A percentile compares a stretch with the other conserved stretches of the same genome.
These are phyloP conservation scores for Trypanosoma boissoni DNA, from an alignment of 208 protist species.

Conservation along the genomic window DNA sequence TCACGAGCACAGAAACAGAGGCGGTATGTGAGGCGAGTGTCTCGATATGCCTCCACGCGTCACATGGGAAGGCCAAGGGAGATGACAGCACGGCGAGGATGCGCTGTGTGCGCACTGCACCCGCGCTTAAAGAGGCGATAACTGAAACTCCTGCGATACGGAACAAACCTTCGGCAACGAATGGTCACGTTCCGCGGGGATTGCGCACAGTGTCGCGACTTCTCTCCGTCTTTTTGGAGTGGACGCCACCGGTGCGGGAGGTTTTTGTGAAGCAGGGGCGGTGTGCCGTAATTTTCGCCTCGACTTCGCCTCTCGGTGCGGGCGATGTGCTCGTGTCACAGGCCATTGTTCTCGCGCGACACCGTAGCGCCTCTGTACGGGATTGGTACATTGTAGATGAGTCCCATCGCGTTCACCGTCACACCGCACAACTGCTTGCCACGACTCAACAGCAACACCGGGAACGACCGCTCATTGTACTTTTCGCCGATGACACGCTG, in stretches of 20 bases:
- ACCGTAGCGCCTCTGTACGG: background rate
- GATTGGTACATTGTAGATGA: conserved; percentile 28
- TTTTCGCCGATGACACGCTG: conserved; percentile 9
- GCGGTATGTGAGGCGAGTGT: too few relatives aligned
- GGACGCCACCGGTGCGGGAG: too few relatives aligned
- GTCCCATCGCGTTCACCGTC: conserved; percentile 17
- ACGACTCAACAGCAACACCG: too few relatives aligned
- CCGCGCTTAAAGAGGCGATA: too few relatives aligned
- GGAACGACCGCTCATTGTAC: conserved; percentile 14
- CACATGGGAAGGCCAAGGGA: too few relatives aligned
- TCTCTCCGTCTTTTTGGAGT: background rate
- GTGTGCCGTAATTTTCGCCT: background rate
- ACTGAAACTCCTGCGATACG: too few relatives aligned
- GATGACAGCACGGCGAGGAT: too few relatives aligned
- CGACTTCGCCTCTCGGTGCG: too few relatives aligned
- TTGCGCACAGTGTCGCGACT: background rate
- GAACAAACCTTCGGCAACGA: too few relatives aligned
- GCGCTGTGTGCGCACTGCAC: too few relatives aligned
- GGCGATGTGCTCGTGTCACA: too few relatives aligned
- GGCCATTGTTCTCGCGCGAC: background rate
- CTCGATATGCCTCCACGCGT: too few relatives aligned
- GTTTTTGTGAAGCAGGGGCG: background rate
- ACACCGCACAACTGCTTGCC: background rate
- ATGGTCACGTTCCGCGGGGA: background rate
- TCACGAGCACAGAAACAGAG: background rate